Evolutionary conservation across 148 eudicot genomes (phyloP), one percentile per base, ranked within the genome.

Genomic region (Camellia lanceoleosa): DNA sequence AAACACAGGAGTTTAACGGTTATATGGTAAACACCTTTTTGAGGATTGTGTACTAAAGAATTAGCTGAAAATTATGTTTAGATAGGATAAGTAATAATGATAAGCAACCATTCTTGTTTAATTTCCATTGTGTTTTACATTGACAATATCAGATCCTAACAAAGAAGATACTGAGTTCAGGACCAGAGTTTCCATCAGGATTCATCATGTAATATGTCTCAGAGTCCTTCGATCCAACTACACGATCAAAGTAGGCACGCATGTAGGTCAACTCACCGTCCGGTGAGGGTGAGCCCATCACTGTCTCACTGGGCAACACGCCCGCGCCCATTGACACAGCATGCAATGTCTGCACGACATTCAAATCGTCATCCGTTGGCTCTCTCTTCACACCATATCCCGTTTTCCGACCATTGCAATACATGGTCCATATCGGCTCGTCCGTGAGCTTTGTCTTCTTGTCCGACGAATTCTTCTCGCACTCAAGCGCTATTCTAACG

Each of bases 251-350:
- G 80, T 76, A 83, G 0, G 98, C 89, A 2, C 98, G 78, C 98
- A 94, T 92, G 47, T 94, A 94, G 7, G 98, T 94, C 49, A 92
- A 76, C 80, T 94, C 98, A 4, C 98, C 97, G 0, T 89, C 97
- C 0, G 86, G 71, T 41, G 85, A 23, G 52, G 76, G 52, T 49
- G 52, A 49, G 52, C 7, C 52, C 52, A 7, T 49, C 52, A 4
- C 7, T 7, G 5, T 7, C 52, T 49, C 52, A 4, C 52, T 81
- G 1, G 98, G 98, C 8, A 94, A 79, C 19, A 94, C 97, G 0
- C 98, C 97, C 3, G 98, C 98, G 3, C 98, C 98, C 97, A 94
- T 94, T 2, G 98, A 92, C 58, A 83, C 91, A 4, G 93, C 93
- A 68, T 91, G 93, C 79, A 94, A 56, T 86, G 83, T 83, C 67